phyloP scores from a whole-genome alignment of 2,329 filamentous ascomycete species.

The Sporothrix schenckii region DNA sequence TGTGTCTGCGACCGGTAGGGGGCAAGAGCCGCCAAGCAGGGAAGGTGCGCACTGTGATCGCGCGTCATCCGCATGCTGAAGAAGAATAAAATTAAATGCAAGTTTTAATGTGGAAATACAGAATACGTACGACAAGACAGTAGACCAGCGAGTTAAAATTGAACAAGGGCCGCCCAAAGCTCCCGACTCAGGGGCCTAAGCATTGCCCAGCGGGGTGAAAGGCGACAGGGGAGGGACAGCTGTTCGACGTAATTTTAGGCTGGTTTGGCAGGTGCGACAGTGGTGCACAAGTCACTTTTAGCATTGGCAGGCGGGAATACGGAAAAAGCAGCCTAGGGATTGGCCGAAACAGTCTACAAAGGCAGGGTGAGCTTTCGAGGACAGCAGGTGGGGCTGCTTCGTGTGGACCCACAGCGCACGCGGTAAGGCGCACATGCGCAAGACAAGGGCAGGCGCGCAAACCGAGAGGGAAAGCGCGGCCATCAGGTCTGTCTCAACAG shows the following conservation, averaged over 20 bases:
- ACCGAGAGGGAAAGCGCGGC: not conserved
- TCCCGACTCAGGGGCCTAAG: not conserved
- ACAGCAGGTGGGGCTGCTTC: not conserved
- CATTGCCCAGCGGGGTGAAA: not conserved
- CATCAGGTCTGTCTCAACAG: conserved; percentile 11
- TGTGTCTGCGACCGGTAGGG: not conserved
- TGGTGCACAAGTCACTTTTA: not conserved
- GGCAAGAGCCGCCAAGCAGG: not conserved
- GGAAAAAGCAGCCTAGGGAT: conserved; percentile 22
- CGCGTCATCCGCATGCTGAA: conserved; percentile 18
- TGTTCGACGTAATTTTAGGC: not conserved
- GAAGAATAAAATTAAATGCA: conserved; percentile 23
- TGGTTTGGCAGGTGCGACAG: too few species aligned
- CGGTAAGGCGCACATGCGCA: conserved; percentile 24
- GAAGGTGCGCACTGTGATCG: conserved; percentile 8
- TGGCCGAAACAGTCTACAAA: conserved; percentile 17
- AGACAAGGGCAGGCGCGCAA: conserved; percentile 14
- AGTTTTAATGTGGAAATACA: not conserved
- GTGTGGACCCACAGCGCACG: conserved; percentile 19
- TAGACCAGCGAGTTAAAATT: not conserved
- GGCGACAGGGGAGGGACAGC: not conserved
- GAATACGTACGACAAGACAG: conserved; percentile 3
- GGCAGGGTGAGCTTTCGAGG: conserved; percentile 3
- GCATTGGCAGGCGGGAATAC: not conserved
- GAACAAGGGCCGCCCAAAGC: conserved; percentile 10